A percentile compares a stretch with the other conserved stretches of the same genome.
Evolutionary conservation across 305 asterid genomes (phyloP).

Genomic region (Fraxinus xanthoxyloides): DNA sequence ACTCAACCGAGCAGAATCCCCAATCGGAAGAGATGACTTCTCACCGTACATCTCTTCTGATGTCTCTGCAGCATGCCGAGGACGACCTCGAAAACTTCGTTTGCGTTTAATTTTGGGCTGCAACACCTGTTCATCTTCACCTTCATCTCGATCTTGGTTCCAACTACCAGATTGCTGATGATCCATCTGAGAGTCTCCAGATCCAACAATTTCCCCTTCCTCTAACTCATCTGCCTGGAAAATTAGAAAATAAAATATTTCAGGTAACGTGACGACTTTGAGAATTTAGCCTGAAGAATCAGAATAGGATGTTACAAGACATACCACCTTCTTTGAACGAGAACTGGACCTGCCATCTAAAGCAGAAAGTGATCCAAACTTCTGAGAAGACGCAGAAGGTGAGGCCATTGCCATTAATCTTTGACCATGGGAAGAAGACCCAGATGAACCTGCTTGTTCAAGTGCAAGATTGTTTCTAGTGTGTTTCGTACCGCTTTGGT

Average conservation of each 20-base stretch:
- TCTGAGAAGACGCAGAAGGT: constrained; percentile 88
- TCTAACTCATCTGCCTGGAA: constrained; percentile 82
- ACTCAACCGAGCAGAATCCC: constrained; percentile 59
- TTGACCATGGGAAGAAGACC: constrained; percentile 80
- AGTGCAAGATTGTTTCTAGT: constrained; percentile 43
- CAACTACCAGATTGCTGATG: constrained; percentile 98
- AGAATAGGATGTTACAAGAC: constrained; percentile 24
- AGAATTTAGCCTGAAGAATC: constrained; percentile 9
- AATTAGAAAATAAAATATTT: constrained; percentile 13
- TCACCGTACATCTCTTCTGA: constrained; percentile 59
- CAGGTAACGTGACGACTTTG: constrained; percentile 4
- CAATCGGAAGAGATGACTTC: constrained; percentile 58
- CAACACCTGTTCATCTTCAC: constrained; percentile 96
- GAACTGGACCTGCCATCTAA: constrained; percentile 83
- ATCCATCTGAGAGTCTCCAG: constrained; percentile 90
- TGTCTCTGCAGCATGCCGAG: constrained; percentile 62
- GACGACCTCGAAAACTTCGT: constrained; percentile 87
- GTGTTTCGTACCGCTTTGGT: constrained; percentile 49
- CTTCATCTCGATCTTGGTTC: constrained; percentile 95
- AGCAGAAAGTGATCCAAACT: constrained; percentile 98
- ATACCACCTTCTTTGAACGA: constrained; percentile 76
- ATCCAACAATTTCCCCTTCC: constrained; percentile 91
- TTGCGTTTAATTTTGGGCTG: constrained; percentile 94
- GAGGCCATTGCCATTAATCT: constrained; percentile 56
- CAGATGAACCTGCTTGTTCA: constrained; percentile 80